These are phyloP conservation scores for Ganoderma lingzhi DNA, from an alignment of 1,284 basidiomycete genomes.

Conservation along the genomic window DNA sequence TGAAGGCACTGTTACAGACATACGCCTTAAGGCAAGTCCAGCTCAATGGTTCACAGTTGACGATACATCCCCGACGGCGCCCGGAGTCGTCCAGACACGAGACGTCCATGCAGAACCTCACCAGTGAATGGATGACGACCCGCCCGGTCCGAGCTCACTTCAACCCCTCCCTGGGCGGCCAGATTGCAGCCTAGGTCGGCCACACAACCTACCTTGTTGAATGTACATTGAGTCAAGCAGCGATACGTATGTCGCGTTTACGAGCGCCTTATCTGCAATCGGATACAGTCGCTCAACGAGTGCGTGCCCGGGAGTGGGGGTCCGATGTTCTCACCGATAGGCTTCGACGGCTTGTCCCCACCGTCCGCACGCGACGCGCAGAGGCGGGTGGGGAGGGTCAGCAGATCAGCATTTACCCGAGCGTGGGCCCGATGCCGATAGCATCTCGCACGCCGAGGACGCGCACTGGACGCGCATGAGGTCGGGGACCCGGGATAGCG, in stretches of 20 bases:
- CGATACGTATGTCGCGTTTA: neutral
- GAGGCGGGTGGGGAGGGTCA: constrained; percentile 13
- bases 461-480: constrained; percentile 6
- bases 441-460: constrained; percentile 16
- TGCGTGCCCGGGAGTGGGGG: neutral
- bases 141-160: neutral
- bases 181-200: neutral
- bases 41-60: neutral
- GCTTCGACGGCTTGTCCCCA: constrained; percentile 22
- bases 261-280: constrained; percentile 17
- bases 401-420: constrained; percentile 17
- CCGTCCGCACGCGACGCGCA: constrained; percentile 6
- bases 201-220: neutral
- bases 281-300: constrained; percentile 16
- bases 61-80: neutral
- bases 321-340: constrained; percentile 33
- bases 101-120: neutral
- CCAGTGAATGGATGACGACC: neutral
- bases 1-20: neutral
- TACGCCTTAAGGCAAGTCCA: constrained; percentile 1
- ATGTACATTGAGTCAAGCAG: neutral
- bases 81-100: neutral
- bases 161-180: neutral
- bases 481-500: constrained; percentile 20
- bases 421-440: constrained; percentile 18